phyloP scores from a whole-genome alignment of 2,329 filamentous ascomycete species.

The Penicillium sp. region DNA sequence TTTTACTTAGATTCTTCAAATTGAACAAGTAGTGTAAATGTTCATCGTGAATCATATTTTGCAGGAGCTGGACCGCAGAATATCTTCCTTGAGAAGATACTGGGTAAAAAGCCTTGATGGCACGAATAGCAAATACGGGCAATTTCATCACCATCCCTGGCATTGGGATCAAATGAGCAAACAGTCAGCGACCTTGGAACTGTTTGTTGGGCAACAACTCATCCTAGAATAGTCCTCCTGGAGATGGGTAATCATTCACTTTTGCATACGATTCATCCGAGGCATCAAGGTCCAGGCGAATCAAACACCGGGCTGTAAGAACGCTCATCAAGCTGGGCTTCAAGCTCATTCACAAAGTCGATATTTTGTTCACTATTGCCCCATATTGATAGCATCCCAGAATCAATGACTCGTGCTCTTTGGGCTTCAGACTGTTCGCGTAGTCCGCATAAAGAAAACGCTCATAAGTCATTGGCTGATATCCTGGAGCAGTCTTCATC shows the following conservation, averaged over 20 bases:
- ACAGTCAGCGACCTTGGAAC: conserved; percentile 18
- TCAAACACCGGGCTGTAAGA: conserved; percentile 28
- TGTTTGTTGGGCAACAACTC: conserved; percentile 12
- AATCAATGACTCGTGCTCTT: conserved; percentile 33
- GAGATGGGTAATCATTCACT: conserved; percentile 43
- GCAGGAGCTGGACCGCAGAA: too few relatives aligned
- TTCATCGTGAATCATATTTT: too few relatives aligned
- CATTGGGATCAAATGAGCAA: conserved; percentile 26
- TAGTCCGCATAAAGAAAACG: conserved; percentile 32
- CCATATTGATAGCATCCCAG: conserved; percentile 37
- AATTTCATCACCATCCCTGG: conserved; percentile 23
- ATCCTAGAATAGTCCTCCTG: conserved; percentile 36
- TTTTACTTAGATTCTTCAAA: too few relatives aligned
- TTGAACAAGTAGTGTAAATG: too few relatives aligned
- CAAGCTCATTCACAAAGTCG: conserved; percentile 22
- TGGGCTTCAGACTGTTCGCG: conserved; percentile 35
- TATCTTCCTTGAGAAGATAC: background rate
- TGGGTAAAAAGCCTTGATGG: conserved; percentile 10
- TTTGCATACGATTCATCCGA: conserved; percentile 39
- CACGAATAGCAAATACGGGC: conserved; percentile 19
- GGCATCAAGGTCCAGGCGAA: conserved; percentile 44
- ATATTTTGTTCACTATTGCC: conserved; percentile 19
- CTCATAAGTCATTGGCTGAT: conserved; percentile 19
- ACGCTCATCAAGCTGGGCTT: conserved; percentile 5
- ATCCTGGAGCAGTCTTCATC: conserved; percentile 38